Conservation (phyloP, 208 protist genomes). For the Sergeia podlipaevii region DNA sequence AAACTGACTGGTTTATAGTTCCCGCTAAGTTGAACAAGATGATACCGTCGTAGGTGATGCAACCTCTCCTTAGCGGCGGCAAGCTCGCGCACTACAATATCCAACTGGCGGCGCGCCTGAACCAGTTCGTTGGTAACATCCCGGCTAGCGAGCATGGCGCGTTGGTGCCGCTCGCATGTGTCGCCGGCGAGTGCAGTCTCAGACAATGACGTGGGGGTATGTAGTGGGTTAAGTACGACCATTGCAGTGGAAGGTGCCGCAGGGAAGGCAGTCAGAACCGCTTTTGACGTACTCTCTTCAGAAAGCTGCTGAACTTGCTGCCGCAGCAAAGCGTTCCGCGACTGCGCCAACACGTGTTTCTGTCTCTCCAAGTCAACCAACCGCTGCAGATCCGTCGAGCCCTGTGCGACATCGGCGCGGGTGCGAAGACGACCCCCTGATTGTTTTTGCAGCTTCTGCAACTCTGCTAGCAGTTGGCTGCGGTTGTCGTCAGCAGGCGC, state of each 20-base stretch:
- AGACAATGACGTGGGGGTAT: too few species aligned
- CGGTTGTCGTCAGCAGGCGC: neutral
- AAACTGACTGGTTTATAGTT: conserved; percentile 29
- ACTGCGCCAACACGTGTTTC: conserved; percentile 32
- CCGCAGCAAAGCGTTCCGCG: conserved; percentile 33
- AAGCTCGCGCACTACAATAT: conserved; percentile 37
- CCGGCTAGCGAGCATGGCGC: neutral
- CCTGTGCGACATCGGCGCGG: conserved; percentile 16
- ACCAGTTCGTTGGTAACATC: conserved; percentile 31
- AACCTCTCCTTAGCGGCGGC: conserved; percentile 28
- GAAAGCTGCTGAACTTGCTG: conserved; percentile 24
- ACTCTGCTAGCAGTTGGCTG: conserved; percentile 22
- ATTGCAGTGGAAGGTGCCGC: conserved; percentile 4
- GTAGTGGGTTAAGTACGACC: neutral
- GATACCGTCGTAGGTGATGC: conserved; percentile 36
- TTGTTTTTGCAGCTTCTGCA: conserved; percentile 25
- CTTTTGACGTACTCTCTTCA: conserved; percentile 10
- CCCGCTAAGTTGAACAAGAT: conserved; percentile 62
- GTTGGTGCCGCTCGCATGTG: neutral
- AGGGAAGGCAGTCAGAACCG: too few species aligned
- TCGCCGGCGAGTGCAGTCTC: too few species aligned
- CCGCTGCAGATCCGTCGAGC: conserved; percentile 24
- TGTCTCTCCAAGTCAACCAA: conserved; percentile 44
- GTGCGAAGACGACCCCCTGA: conserved; percentile 17
- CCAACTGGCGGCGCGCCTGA: conserved; percentile 37